A percentile compares a stretch with the other conserved stretches of the same genome.
Evolutionary conservation across 2,329 filamentous ascomycete genomes (phyloP).

Genomic region (Pseudopyricularia javanii): DNA sequence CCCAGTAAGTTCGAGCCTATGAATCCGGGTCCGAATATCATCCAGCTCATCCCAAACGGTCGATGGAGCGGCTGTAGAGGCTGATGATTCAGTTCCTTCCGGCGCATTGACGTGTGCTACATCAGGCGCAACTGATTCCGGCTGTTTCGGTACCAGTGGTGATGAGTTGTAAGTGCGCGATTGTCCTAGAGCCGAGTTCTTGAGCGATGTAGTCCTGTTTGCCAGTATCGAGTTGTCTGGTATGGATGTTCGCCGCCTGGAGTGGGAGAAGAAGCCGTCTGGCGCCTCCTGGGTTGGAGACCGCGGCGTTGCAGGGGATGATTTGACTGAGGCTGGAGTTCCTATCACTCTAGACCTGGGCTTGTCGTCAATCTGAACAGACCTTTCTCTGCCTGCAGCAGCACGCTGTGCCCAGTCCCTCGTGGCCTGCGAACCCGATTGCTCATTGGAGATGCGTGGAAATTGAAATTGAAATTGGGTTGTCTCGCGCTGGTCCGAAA

Average conservation of each 20-base stretch:
- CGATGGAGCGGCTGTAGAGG: conserved; percentile 78
- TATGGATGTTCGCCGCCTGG: conserved; percentile 30
- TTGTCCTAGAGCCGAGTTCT: conserved; percentile 23
- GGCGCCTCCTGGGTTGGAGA: conserved; percentile 32
- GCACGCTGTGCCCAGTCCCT: conserved; percentile 32
- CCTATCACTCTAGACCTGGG: conserved; percentile 7
- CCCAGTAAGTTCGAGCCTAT: conserved; percentile 78
- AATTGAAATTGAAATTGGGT: conserved; percentile 26
- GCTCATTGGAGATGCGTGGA: conserved; percentile 27
- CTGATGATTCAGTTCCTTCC: conserved; percentile 73
- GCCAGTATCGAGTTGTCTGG: conserved; percentile 30
- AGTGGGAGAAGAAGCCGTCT: conserved; percentile 16
- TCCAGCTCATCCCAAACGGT: conserved; percentile 98
- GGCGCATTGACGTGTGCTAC: conserved; percentile 22
- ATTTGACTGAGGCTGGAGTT: conserved; percentile 8
- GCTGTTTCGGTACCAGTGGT: conserved; percentile 37
- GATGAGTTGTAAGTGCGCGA: conserved; percentile 44
- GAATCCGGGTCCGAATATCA: conserved; percentile 86
- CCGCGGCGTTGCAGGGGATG: conserved; percentile 35
- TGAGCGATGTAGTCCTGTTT: conserved; percentile 30
- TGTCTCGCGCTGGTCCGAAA: conserved; percentile 45
- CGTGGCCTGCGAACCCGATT: conserved; percentile 22
- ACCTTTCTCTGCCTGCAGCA: conserved; percentile 25
- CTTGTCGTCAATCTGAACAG: conserved; percentile 14
- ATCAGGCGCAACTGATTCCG: conserved; percentile 24